Conservation (phyloP, 2,329 filamentous ascomycete species). For the Alternaria panax region DNA sequence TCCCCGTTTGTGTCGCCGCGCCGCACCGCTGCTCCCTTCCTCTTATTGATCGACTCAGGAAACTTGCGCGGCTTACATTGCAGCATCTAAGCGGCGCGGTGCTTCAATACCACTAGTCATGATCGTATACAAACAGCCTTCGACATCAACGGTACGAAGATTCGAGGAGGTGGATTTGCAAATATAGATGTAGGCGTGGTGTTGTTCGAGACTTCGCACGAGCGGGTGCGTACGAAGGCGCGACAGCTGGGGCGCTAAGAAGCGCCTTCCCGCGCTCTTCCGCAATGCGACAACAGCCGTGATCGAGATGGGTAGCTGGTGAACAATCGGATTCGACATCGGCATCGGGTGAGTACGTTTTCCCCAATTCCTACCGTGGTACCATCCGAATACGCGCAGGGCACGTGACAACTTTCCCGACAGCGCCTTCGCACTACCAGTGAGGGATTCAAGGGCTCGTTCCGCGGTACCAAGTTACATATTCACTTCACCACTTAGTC, state of each 20-base stretch:
- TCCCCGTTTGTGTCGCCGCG: background rate
- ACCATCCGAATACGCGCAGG: no score
- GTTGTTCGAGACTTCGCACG: background rate
- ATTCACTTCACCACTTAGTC: no score
- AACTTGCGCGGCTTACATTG: background rate
- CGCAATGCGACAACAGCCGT: background rate
- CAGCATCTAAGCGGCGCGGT: background rate
- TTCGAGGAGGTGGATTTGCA: background rate
- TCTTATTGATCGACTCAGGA: background rate
- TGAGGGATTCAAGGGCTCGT: no score
- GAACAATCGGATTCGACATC: no score
- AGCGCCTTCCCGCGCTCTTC: background rate
- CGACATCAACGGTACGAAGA: background rate
- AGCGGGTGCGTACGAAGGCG: background rate
- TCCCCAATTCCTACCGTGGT: no score
- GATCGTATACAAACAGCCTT: background rate
- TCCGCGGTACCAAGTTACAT: no score
- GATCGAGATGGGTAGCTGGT: background rate
- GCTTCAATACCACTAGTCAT: background rate
- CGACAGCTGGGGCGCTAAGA: background rate
- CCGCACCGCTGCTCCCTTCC: background rate
- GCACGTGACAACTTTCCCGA: no score
- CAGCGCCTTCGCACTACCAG: no score
- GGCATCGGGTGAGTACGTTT: no score
- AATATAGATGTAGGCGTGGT: background rate